A percentile compares a stretch with the other conserved stretches of the same genome.
Evolutionary conservation across 2,329 filamentous ascomycete species (phyloP).

Genomic region (Neonectria faginata): DNA sequence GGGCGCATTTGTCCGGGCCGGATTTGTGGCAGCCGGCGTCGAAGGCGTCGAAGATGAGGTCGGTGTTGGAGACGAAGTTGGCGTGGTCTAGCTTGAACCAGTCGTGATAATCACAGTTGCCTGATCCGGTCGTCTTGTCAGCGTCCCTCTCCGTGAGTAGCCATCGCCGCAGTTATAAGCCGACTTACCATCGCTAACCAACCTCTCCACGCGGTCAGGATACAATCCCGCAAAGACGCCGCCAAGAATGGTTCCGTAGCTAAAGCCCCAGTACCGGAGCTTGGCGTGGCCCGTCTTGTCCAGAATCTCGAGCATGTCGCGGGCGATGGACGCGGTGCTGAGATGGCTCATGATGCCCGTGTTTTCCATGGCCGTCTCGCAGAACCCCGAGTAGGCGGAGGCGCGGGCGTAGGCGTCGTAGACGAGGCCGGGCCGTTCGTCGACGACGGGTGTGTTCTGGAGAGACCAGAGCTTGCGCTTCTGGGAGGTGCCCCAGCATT

Average conservation of each 20-base stretch:
- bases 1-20: constrained; percentile 60
- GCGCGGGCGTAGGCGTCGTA: constrained; percentile 59
- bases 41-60: constrained; percentile 65
- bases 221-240: constrained; percentile 65
- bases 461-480: constrained; percentile 58
- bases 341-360: constrained; percentile 55
- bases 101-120: constrained; percentile 66
- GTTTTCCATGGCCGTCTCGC: constrained; percentile 53
- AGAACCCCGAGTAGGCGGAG: constrained; percentile 56
- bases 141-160: constrained; percentile 11
- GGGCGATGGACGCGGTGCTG: constrained; percentile 58
- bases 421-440: constrained; percentile 60
- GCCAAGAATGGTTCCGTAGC: constrained; percentile 66
- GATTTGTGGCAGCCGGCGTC: constrained; percentile 65
- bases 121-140: constrained; percentile 22
- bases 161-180: accelerated
- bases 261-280: constrained; percentile 66
- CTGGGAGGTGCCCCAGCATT: constrained; percentile 62
- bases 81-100: constrained; percentile 61
- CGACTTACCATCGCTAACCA: constrained; percentile 62
- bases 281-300: constrained; percentile 55
- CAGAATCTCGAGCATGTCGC: constrained; percentile 62
- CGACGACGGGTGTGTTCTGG: constrained; percentile 58
- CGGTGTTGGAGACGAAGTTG: constrained; percentile 65
- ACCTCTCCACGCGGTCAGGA: constrained; percentile 61